A percentile compares a stretch with the other conserved stretches of the same genome.
Evolutionary conservation across 192 early-diverging fungal species (phyloP).

Genomic region (Backusella morwellensis): DNA sequence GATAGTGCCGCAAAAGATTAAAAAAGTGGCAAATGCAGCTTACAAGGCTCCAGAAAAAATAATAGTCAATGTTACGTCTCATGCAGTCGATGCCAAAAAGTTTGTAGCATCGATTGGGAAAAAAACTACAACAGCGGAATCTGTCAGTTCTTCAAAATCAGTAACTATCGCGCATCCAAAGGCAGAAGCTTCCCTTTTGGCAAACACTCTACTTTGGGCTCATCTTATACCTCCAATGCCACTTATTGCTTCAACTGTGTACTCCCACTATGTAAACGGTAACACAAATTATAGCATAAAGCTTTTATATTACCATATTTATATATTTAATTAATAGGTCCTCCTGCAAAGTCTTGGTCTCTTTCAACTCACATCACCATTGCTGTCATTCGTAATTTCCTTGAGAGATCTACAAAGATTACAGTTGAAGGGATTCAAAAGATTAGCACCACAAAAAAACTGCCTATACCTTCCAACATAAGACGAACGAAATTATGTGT

Average conservation of each 20-base stretch:
- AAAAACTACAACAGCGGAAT: not conserved
- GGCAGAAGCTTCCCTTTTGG: not conserved
- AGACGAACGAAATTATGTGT: conserved; percentile 12
- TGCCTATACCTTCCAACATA: conserved; percentile 22
- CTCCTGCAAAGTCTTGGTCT: conserved; percentile 45
- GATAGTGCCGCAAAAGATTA: not conserved
- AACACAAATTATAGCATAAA: not conserved
- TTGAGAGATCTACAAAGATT: conserved; percentile 16
- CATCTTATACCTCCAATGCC: conserved; percentile 12
- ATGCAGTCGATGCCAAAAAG: not conserved
- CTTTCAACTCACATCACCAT: conserved; percentile 34
- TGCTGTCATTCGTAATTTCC: conserved; percentile 30
- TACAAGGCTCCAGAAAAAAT: not conserved
- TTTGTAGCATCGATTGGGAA: not conserved
- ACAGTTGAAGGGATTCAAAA: conserved; percentile 42
- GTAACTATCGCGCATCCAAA: not conserved
- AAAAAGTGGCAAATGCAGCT: not conserved
- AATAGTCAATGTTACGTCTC: not conserved
- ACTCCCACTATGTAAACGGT: conserved; percentile 17
- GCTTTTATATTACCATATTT: not conserved
- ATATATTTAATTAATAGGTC: conserved; percentile 28
- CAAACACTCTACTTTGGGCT: conserved; percentile 12
- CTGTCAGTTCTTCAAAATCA: not conserved
- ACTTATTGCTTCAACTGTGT: conserved; percentile 15
- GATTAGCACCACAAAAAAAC: conserved; percentile 21